These are phyloP conservation scores for Trichocladium uniseriatum DNA, from an alignment of 495 filamentous ascomycete species.

Conservation along the genomic window DNA sequence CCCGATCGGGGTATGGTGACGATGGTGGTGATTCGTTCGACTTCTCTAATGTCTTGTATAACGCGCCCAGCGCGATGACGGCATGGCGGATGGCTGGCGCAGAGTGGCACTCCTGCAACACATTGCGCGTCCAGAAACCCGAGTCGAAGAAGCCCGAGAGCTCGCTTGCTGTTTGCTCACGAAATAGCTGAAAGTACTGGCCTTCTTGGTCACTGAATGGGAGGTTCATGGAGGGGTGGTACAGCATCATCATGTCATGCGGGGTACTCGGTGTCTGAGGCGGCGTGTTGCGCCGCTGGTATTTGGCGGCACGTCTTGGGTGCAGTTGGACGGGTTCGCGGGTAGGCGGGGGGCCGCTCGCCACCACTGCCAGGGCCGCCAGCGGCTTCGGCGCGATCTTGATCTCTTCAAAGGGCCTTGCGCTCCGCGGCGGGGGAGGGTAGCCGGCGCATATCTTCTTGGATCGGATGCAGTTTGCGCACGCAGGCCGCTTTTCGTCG, in stretches of 20 bases:
- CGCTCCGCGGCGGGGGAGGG: conserved; percentile 38
- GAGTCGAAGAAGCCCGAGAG: conserved; percentile 55
- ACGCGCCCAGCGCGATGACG: conserved; percentile 52
- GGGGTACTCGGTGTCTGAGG: conserved; percentile 27
- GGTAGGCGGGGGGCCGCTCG: conserved; percentile 16
- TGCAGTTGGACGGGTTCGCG: conserved; percentile 19
- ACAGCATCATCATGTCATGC: conserved; percentile 12
- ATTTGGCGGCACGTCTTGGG: conserved; percentile 18
- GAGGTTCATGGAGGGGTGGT: conserved; percentile 29
- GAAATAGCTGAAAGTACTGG: conserved; percentile 52
- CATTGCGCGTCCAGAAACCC: conserved; percentile 49
- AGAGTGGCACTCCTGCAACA: conserved; percentile 51
- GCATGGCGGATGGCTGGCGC: conserved; percentile 57
- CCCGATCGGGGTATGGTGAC: conserved; percentile 26
- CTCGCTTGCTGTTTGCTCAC: conserved; percentile 46
- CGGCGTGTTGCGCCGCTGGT: conserved; percentile 25
- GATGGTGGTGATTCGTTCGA: conserved; percentile 39
- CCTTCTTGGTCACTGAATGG: conserved; percentile 39
- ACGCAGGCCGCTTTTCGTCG: conserved; percentile 53
- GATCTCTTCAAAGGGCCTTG: conserved; percentile 33
- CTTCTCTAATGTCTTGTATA: conserved; percentile 53
- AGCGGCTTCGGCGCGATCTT: conserved; percentile 38
- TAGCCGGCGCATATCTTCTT: conserved; percentile 43
- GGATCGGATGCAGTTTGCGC: conserved; percentile 46
- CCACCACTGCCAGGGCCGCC: background rate